These are phyloP conservation scores for Rhizoclosmatium globosum DNA, from an alignment of 192 early-diverging fungal species.

Conservation along the genomic window DNA sequence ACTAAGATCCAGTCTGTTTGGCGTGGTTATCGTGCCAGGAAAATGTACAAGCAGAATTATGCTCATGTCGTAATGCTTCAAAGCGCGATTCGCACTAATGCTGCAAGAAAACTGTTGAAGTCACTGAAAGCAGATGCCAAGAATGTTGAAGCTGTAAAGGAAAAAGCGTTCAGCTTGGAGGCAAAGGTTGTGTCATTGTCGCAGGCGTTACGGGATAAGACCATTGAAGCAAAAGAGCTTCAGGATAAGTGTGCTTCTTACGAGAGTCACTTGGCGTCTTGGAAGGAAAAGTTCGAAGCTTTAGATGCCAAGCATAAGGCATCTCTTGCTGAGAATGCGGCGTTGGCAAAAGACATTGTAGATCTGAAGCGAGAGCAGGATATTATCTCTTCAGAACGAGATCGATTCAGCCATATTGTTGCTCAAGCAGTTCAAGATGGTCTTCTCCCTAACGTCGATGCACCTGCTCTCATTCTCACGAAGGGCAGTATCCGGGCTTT, in stretches of 20 bases:
- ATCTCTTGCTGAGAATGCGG: constrained; percentile 45
- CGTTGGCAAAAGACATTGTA: constrained; percentile 36
- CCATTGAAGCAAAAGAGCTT: constrained; percentile 68
- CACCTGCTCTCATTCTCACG: background rate
- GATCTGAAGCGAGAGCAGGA: constrained; percentile 4
- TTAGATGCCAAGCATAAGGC: constrained; percentile 66
- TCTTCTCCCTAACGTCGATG: background rate
- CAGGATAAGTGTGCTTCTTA: constrained; percentile 62
- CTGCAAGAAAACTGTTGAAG: constrained; percentile 72
- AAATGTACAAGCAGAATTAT: constrained; percentile 61
- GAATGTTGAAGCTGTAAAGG: constrained; percentile 87
- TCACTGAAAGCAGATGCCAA: constrained; percentile 79
- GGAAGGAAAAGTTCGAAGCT: constrained; percentile 73
- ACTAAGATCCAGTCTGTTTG: constrained; percentile 75
- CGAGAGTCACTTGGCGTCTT: constrained; percentile 70
- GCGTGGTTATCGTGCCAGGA: constrained; percentile 71
- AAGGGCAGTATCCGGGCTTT: background rate
- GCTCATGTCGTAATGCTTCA: constrained; percentile 78
- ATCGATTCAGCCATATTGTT: constrained; percentile 7
- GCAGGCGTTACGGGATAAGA: constrained; percentile 69
- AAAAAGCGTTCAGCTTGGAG: constrained; percentile 88
- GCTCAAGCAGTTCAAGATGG: background rate
- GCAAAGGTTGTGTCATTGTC: constrained; percentile 92
- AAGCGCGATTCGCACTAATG: constrained; percentile 76
- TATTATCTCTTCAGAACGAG: background rate